Conservation (phyloP, 2,329 filamentous ascomycete genomes). For the Cordyceps javanica region DNA sequence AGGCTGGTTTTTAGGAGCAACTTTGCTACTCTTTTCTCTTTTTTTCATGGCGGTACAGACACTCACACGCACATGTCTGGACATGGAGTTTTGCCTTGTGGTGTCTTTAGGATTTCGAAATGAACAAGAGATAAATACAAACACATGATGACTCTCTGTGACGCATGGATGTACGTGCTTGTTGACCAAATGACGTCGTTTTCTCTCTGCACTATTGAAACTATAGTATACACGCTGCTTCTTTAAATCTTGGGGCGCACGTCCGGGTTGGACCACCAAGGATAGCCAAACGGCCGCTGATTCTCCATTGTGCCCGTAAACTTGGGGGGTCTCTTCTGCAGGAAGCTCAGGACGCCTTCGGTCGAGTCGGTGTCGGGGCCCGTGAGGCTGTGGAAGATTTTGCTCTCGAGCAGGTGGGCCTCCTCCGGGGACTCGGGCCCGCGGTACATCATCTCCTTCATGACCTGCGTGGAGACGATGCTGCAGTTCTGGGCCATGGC, state of each 20-base stretch:
- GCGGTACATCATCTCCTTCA: constrained; percentile 66
- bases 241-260: constrained; percentile 23
- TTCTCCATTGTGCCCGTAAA: constrained; percentile 57
- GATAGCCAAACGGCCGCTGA: constrained; percentile 54
- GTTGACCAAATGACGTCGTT: not conserved
- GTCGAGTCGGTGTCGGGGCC: constrained; percentile 53
- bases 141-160: not conserved
- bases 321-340: constrained; percentile 59
- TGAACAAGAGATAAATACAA: not conserved
- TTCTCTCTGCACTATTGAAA: not conserved
- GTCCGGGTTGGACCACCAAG: constrained; percentile 58
- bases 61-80: not conserved
- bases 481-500: constrained; percentile 64
- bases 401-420: constrained; percentile 63
- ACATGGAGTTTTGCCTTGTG: not conserved
- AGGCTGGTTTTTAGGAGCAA: not conserved
- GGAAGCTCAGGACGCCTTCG: constrained; percentile 63
- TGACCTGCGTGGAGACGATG: constrained; percentile 55
- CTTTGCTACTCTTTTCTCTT: not conserved
- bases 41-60: not conserved
- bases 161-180: not conserved
- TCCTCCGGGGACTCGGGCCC: constrained; percentile 56
- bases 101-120: constrained; percentile 7
- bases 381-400: constrained; percentile 51
- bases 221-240: not conserved